phyloP scores from a whole-genome alignment of 257 asterid species.

The Voacanga thouarsii region DNA sequence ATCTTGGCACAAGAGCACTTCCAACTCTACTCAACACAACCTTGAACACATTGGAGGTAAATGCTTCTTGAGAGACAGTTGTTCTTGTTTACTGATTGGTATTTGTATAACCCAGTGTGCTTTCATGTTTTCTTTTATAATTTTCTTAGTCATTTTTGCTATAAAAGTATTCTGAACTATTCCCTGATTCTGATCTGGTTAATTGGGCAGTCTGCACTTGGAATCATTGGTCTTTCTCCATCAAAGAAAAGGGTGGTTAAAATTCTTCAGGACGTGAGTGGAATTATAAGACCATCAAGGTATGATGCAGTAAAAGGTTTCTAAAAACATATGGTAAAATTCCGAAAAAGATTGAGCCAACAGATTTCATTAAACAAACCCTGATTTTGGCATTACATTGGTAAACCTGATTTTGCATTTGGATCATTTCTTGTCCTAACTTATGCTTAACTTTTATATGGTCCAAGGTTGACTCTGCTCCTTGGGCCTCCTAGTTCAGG shows the following conservation, averaged over 20 bases:
- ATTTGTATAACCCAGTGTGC: background rate
- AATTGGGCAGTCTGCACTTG: slow-evolving; percentile 41
- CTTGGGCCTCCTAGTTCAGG: slow-evolving; percentile 54
- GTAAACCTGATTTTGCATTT: background rate
- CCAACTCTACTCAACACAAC: slow-evolving; percentile 77
- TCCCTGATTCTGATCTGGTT: slow-evolving; percentile 8
- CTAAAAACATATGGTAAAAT: no score
- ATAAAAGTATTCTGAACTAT: background rate
- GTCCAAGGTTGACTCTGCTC: slow-evolving; percentile 41
- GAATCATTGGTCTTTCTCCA: slow-evolving; percentile 41
- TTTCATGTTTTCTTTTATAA: background rate
- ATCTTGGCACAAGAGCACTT: slow-evolving; percentile 72
- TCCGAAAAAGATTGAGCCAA: background rate
- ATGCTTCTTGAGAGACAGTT: background rate
- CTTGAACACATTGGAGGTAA: slow-evolving; percentile 66
- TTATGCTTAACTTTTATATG: background rate
- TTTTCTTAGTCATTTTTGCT: background rate
- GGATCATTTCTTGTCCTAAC: background rate
- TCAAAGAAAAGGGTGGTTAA: slow-evolving; percentile 36
- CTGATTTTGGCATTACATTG: background rate
- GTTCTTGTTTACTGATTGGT: background rate
- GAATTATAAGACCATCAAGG: slow-evolving; percentile 23
- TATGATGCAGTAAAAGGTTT: background rate
- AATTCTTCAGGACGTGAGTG: slow-evolving; percentile 27
- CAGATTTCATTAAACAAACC: background rate